Base-by-base conservation (phyloP, 768 basidiomycete genomes). In the Daedalea quercina region DNA sequence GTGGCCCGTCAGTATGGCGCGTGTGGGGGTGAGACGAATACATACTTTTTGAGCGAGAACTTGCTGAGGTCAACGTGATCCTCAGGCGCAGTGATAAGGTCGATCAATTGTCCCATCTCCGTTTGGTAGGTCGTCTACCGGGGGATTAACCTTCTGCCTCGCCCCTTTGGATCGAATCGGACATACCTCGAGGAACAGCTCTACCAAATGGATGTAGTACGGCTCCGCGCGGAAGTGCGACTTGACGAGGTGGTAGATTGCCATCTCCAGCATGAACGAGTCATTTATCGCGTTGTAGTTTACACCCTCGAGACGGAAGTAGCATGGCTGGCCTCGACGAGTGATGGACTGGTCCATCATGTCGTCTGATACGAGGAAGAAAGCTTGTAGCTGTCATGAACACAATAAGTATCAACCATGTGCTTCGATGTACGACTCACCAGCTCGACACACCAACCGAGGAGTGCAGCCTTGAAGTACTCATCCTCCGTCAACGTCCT, bases 271-370 rank as follows among this genome's bases (percentile, higher is more conserved):
- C 89, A 98, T 90, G 78, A 96, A 93, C 1, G 90, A 74, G 66
- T 98, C 95, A 75, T 97, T 97, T 73, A 97, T 87, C 3, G 95
- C 94, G 57, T 96, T 82, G 70, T 84, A 83, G 44, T 84, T 84
- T 56, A 95, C 83, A 15, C 72, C 73, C 52, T 76, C 74, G 37
- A 81, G 67, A 45, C 74, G 79, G 73, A 95, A 97, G 90, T 91
- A 99, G 72, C 95, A 99, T 1, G 94, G 88, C 69, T 96, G 94
- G 3, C 87, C 85, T 9, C 95, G 86, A 23, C 95, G 87, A 11
- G 95, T 97, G 60, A 98, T 86, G 44, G 89, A 91, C 19, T 78
- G 68, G 66, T 99, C 95, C 96, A 99, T 99, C 63, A 98, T 94
- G 69, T 98, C 95, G 70, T 99, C 92, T 3, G 91, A 80, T 52